Percentiles rank a stretch among this genome's conserved stretches.
These are phyloP conservation scores for Melampsora occidentalis DNA, from an alignment of 1,284 basidiomycete genomes.

Conservation along the genomic window DNA sequence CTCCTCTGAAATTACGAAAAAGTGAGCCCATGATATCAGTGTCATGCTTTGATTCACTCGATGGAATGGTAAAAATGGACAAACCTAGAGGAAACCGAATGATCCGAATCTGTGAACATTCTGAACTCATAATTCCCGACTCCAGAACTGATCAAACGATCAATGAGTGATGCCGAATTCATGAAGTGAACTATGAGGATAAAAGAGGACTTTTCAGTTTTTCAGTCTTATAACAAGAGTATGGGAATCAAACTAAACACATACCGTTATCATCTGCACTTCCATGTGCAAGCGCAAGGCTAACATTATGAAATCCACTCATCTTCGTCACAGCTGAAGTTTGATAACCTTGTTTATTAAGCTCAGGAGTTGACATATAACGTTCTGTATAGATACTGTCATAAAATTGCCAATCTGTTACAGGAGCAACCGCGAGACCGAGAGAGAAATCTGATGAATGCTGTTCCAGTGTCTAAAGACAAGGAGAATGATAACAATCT, in stretches of 20 bases:
- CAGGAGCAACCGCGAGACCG: conserved; percentile 75
- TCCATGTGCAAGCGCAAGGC: conserved; percentile 85
- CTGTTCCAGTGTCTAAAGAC: conserved; percentile 56
- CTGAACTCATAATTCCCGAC: conserved; percentile 81
- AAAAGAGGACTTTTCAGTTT: neutral
- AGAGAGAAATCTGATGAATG: conserved; percentile 78
- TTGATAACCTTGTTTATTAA: conserved; percentile 77
- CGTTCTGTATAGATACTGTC: conserved; percentile 90
- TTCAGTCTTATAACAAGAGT: neutral
- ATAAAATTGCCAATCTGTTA: conserved; percentile 60
- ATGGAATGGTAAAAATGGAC: conserved; percentile 44
- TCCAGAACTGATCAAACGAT: conserved; percentile 76
- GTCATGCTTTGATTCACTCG: conserved; percentile 44
- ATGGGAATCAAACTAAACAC: neutral
- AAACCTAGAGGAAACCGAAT: conserved; percentile 48
- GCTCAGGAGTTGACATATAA: conserved; percentile 82
- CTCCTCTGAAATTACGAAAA: conserved; percentile 59
- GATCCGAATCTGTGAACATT: conserved; percentile 89
- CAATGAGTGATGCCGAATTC: conserved; percentile 83
- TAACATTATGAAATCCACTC: conserved; percentile 71
- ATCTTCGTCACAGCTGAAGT: conserved; percentile 80
- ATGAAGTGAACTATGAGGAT: conserved; percentile 70
- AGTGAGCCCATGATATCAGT: conserved; percentile 41
- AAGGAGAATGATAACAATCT: neutral
- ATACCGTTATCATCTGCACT: conserved; percentile 80